Conservation (phyloP, 2,329 filamentous ascomycete species). For the Botrytis deweyae region DNA sequence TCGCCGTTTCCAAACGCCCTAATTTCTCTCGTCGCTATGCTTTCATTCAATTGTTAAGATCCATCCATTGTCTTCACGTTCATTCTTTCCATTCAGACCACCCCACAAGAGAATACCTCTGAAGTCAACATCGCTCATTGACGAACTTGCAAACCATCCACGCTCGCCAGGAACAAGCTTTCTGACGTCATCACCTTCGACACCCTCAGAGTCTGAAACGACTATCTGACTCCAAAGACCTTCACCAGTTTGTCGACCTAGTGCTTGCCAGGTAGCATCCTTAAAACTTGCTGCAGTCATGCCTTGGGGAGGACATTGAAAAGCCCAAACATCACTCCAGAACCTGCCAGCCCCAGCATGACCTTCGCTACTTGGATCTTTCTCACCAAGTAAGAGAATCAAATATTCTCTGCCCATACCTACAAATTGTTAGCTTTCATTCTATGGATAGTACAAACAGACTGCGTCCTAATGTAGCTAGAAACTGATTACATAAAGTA, state of each 20-base stretch:
- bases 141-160: slow-evolving; percentile 58
- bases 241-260: slow-evolving; percentile 55
- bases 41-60: slow-evolving; percentile 53
- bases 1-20: background rate
- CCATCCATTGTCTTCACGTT: slow-evolving; percentile 61
- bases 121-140: slow-evolving; percentile 59
- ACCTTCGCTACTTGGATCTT: slow-evolving; percentile 48
- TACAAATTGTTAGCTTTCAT: background rate
- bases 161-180: slow-evolving; percentile 51
- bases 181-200: slow-evolving; percentile 45
- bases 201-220: slow-evolving; percentile 47
- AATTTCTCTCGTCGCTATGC: background rate
- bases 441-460: background rate
- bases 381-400: slow-evolving; percentile 60
- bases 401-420: slow-evolving; percentile 59
- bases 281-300: slow-evolving; percentile 56
- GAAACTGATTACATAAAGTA: background rate
- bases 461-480: background rate
- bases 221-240: slow-evolving; percentile 58
- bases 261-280: slow-evolving; percentile 53
- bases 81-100: slow-evolving; percentile 53
- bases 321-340: slow-evolving; percentile 62
- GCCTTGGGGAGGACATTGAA: slow-evolving; percentile 57
- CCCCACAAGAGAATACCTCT: slow-evolving; percentile 61
- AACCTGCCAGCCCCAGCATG: slow-evolving; percentile 54